Conservation (phyloP, 148 eudicot species). For the Arbutus unedo region DNA sequence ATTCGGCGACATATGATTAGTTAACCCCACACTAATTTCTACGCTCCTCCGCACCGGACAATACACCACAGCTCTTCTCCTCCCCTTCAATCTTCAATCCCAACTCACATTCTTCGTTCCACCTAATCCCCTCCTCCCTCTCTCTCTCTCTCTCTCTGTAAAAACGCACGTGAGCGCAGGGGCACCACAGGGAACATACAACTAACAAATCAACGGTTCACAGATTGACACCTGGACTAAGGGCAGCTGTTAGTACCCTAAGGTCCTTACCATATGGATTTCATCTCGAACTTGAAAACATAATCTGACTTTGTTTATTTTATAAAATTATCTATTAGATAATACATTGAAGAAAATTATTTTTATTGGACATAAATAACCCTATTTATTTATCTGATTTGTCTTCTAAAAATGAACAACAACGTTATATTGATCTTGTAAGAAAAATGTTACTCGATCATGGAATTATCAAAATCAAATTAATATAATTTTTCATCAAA, state of each 20-base stretch:
- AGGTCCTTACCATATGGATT: background rate
- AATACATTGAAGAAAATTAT: background rate
- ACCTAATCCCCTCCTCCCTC: background rate
- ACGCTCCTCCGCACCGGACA: background rate
- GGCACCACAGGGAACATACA: background rate
- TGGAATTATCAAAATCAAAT: too few species aligned
- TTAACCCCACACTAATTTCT: background rate
- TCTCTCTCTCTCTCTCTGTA: background rate
- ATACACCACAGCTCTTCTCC: background rate
- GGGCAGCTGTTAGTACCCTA: too few species aligned
- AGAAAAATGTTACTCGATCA: too few species aligned
- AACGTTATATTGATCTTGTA: too few species aligned
- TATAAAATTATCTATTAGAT: background rate
- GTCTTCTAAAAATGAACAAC: too few species aligned
- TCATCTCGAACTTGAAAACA: background rate
- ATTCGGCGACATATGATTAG: background rate
- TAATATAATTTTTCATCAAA: too few species aligned
- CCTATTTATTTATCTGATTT: too few species aligned
- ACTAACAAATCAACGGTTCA: constrained; percentile 1
- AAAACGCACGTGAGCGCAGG: background rate
- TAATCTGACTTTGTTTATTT: background rate
- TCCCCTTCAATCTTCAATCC: background rate
- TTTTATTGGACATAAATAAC: too few species aligned
- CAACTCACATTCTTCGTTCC: constrained; percentile 10
- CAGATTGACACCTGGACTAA: background rate